These are phyloP conservation scores for Aspergillus candidus DNA, from an alignment of 2,329 filamentous ascomycete genomes.

Conservation along the genomic window DNA sequence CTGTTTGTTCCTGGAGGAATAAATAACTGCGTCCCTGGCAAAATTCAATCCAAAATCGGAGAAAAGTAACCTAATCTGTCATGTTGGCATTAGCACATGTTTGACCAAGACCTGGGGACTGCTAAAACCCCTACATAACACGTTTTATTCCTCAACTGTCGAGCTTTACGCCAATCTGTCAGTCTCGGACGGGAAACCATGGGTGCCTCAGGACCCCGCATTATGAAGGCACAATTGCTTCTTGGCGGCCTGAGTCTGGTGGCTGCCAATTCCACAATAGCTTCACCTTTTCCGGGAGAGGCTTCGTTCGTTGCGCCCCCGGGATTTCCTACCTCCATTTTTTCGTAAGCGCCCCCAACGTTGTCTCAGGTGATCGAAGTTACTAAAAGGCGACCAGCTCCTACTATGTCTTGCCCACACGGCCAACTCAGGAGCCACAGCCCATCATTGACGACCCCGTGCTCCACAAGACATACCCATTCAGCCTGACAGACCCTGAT, in stretches of 20 bases:
- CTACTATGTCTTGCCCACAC: constrained; percentile 43
- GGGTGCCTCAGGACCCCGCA: background rate
- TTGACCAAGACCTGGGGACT: too few relatives aligned
- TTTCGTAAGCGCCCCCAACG: constrained; percentile 29
- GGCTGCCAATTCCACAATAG: constrained; percentile 1
- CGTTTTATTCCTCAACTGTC: too few relatives aligned
- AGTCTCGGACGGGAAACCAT: too few relatives aligned
- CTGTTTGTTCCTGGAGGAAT: too few relatives aligned
- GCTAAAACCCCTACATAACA: too few relatives aligned
- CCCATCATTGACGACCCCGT: constrained; percentile 50
- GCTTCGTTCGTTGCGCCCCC: constrained; percentile 29
- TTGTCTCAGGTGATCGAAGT: constrained; percentile 1
- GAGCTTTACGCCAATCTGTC: too few relatives aligned
- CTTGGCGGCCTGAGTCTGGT: constrained; percentile 4
- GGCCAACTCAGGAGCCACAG: constrained; percentile 47
- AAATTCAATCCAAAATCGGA: too few relatives aligned
- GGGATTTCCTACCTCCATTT: constrained; percentile 48
- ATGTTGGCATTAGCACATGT: too few relatives aligned
- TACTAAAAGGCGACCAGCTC: constrained; percentile 14
- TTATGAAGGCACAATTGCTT: constrained; percentile 6
- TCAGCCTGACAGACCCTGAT: constrained; percentile 50
- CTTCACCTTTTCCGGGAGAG: constrained; percentile 17
- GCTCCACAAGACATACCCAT: constrained; percentile 49
- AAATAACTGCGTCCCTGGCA: too few relatives aligned
- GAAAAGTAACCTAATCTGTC: too few relatives aligned